These are phyloP conservation scores for Lycium barbarum DNA, from an alignment of 257 asterid species.

Conservation along the genomic window DNA sequence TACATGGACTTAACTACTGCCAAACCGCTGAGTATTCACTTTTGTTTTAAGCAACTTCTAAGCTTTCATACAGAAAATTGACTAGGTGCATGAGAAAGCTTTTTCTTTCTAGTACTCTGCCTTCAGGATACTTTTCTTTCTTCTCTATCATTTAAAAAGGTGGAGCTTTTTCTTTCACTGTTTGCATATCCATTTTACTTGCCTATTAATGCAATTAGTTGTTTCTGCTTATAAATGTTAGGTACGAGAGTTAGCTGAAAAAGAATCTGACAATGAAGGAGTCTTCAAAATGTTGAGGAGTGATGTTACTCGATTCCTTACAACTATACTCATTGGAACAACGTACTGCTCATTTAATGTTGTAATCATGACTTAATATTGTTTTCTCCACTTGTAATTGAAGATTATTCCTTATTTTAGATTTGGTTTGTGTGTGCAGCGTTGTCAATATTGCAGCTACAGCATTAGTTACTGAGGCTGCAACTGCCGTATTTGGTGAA, in stretches of 20 bases:
- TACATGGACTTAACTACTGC: neutral
- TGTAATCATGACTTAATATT: conserved; percentile 34
- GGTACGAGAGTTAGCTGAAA: conserved; percentile 98
- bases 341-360: conserved; percentile 68
- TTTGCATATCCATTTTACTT: neutral
- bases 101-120: neutral
- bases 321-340: conserved; percentile 99
- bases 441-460: conserved; percentile 99
- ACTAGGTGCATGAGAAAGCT: neutral
- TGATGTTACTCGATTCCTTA: conserved; percentile 94
- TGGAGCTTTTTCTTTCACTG: neutral
- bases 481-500: conserved; percentile 93
- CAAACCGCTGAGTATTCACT: neutral
- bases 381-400: conserved; percentile 45
- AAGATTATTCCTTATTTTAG: conserved; percentile 54
- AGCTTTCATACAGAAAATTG: neutral
- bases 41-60: conserved; percentile 8
- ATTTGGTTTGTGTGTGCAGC: conserved; percentile 63
- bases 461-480: conserved; percentile 96
- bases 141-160: neutral
- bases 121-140: neutral
- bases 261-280: conserved; percentile 80
- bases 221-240: conserved; percentile 42
- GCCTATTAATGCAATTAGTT: conserved; percentile 24
- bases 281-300: conserved; percentile 92